Evolutionary conservation across 2,329 filamentous ascomycete species (phyloP), one percentile per base, ranked within the genome.

Genomic region (Drechslerella coelobrocha): DNA sequence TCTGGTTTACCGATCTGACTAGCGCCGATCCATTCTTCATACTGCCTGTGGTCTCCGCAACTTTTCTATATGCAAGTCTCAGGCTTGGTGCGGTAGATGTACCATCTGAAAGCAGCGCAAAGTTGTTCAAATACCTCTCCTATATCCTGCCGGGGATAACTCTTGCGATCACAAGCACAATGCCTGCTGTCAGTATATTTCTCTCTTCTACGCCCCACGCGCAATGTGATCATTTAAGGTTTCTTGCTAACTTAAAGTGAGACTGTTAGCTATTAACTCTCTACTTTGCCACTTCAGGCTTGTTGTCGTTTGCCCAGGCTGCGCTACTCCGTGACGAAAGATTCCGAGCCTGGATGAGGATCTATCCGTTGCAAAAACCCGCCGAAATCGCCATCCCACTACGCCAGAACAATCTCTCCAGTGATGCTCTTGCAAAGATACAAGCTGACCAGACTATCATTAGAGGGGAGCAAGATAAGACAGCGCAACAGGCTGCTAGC

Each of bases 1-100:
- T 87, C 41, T 99, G 94, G 94, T 85, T 97, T 74, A 80, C 81
- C 1, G 89, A 97, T 78, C 79, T 99, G 72, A 88, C 91, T 0
- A 77, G 86, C 21, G 78, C 85, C 1, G 94, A 99, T 78, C 93
- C 94, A 0, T 88, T 83, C 75, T 93, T 85, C 75, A 78, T 94
- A 41, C 80, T 97, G 29, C 94, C 94, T 1, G 73, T 86, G 1
- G 63, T 83, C 1, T 86, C 87, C 2, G 83, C 86, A 0, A 78
- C 77, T 6, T 76, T 86, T 59, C 83, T 89, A 78, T 72, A 51
- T 29, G 14, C 52, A 19, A 60, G 59, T 37, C 23, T 71, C 31
- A 27, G 19, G 17, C 4, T 63, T 2, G 52, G 57, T 6, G 57
- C 59, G 1, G 27, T 31, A 4, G 66, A 71, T 37, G 17, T 59